Base-by-base conservation (phyloP, 116 monocot genomes). In the Iris pallida region DNA sequence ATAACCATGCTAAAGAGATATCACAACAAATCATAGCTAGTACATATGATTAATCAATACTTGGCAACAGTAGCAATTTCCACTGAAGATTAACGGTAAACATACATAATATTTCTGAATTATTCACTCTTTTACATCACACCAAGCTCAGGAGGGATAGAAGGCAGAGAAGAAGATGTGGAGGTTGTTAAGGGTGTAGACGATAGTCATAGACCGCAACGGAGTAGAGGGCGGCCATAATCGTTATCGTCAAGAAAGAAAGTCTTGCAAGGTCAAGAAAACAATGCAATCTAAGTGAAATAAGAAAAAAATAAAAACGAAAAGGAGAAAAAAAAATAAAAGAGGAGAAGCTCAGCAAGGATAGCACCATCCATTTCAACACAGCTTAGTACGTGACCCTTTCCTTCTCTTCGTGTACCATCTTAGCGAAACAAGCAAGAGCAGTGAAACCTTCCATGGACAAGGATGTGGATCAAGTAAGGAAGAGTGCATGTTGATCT, bases 211-310 rank as follows among this genome's bases (percentile, higher is more conserved):
- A 5, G 16, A 16, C 16, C 2, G 0, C 11, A 41, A 68, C 68
- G 42, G 66, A 61, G 67, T 55, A 72, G 66, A 78, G 55, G 48
- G 66, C 68, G 55, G 65, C 66, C 61, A 72, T 13, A 55, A 56
- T 11, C 11, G 7, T 8, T 1, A 42, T 41, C 8, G 12, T 12
- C n/a, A 3, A 0, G 0, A 5, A 4, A 8, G 7, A 55, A 69
- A 79, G 79, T 70, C 79, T 79, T 79, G 79, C 79, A 79, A 79
- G 79, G 74, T 79, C 79, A 79, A 79, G 79, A 79, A 79, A 79
- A 63, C 16, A 5, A 43, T 47, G 0, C 10, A 67, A 6, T 6
- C 19, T 43, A 3, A 46, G 8, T 15, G 4, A 11, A 44, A 17
- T 9, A 42, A 42, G 18, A 61, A 7, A 19, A 2, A 18, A 13